A percentile compares a stretch with the other conserved stretches of the same genome.
These are phyloP conservation scores for Leucosporidium creatinivorum DNA, from an alignment of 768 basidiomycete genomes.

Conservation along the genomic window DNA sequence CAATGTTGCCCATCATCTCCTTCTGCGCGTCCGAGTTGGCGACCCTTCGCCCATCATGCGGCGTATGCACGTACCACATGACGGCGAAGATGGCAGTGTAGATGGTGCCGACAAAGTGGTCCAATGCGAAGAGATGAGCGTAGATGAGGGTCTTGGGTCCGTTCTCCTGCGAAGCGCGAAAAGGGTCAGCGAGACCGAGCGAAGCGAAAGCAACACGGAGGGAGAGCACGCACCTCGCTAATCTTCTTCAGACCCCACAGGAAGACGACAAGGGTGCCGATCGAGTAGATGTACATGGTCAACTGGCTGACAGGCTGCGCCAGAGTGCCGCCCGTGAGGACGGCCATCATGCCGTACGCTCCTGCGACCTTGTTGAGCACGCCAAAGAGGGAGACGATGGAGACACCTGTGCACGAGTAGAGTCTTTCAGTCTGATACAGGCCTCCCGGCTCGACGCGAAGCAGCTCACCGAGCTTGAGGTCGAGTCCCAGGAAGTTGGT, in stretches of 20 bases:
- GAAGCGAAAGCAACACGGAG: constrained; percentile 10
- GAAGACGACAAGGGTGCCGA: constrained; percentile 66
- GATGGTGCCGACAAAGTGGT: constrained; percentile 79
- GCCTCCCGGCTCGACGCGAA: no score
- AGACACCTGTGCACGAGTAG: constrained; percentile 50
- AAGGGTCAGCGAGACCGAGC: background rate
- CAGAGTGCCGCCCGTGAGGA: constrained; percentile 75
- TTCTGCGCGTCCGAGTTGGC: constrained; percentile 82
- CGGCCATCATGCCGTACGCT: constrained; percentile 87
- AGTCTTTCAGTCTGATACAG: no score
- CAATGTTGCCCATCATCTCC: constrained; percentile 59
- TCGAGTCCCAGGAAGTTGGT: no score
- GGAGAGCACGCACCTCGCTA: constrained; percentile 58
- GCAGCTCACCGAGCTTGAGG: no score
- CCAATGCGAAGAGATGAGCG: constrained; percentile 83
- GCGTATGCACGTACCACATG: constrained; percentile 81
- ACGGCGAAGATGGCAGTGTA: constrained; percentile 91
- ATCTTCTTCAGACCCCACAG: constrained; percentile 83
- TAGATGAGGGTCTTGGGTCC: constrained; percentile 75
- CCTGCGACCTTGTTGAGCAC: constrained; percentile 98
- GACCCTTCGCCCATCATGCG: constrained; percentile 77
- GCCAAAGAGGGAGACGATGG: constrained; percentile 77
- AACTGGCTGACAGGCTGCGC: constrained; percentile 61
- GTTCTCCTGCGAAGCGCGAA: constrained; percentile 63
- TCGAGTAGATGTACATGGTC: constrained; percentile 87